Evolutionary conservation across 1,284 basidiomycete species (phyloP).

Genomic region (Sanghuangporus weigelae): DNA sequence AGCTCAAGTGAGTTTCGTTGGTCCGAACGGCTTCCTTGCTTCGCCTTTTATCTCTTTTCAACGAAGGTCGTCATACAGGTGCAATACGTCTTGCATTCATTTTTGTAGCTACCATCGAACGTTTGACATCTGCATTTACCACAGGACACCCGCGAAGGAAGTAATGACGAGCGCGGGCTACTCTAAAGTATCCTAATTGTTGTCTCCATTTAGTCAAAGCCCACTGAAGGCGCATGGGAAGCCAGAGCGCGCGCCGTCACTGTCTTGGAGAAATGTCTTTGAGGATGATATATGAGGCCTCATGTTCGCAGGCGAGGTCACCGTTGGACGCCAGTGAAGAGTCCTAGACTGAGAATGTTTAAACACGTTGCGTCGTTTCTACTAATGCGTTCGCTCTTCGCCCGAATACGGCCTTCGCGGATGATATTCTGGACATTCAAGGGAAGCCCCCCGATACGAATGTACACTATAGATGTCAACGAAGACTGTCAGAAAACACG

Average conservation of each 20-base stretch:
- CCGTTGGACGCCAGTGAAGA: neutral
- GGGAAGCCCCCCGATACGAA: neutral
- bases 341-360: neutral
- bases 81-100: neutral
- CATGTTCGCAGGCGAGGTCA: neutral
- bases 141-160: neutral
- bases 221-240: neutral
- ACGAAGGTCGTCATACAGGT: neutral
- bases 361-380: neutral
- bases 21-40: neutral
- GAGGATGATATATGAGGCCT: neutral
- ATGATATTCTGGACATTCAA: neutral
- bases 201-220: neutral
- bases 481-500: conserved; percentile 2
- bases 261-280: neutral
- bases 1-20: neutral
- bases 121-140: neutral
- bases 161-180: neutral
- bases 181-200: neutral
- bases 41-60: neutral
- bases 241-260: neutral
- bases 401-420: neutral
- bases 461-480: neutral
- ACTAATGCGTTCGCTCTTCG: neutral
- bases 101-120: neutral